Evolutionary conservation across 2,329 filamentous ascomycete genomes (phyloP).

Genomic region (Fusarium sp.): DNA sequence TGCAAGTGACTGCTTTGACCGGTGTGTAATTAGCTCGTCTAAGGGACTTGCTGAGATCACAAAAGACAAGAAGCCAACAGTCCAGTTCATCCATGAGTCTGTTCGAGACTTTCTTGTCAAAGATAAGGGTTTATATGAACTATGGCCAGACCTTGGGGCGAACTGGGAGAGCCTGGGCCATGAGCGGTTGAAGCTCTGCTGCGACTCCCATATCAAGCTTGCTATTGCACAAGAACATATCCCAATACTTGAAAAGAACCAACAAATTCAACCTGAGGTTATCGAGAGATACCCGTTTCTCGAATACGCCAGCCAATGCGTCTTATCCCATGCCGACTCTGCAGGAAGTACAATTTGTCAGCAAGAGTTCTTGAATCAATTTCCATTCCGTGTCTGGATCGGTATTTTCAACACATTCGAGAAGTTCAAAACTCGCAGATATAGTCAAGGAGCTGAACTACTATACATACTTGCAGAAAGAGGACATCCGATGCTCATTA

Average conservation of each 20-base stretch:
- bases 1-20: slow-evolving; percentile 5
- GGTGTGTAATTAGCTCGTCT: slow-evolving; percentile 55
- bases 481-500: not conserved
- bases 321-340: slow-evolving; percentile 20
- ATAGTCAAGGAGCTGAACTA: not conserved
- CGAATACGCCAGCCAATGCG: slow-evolving; percentile 11
- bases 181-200: slow-evolving; percentile 19
- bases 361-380: fast-evolving
- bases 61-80: slow-evolving; percentile 43
- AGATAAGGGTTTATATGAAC: slow-evolving; percentile 44
- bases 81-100: slow-evolving; percentile 67
- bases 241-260: not conserved
- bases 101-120: slow-evolving; percentile 59
- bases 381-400: not conserved
- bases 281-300: slow-evolving; percentile 13
- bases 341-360: not conserved
- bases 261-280: not conserved
- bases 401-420: not conserved
- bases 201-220: slow-evolving; percentile 6
- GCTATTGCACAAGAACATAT: fast-evolving
- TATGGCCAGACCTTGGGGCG: slow-evolving; percentile 23
- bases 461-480: slow-evolving; percentile 30
- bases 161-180: slow-evolving; percentile 15
- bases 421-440: not conserved
- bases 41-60: slow-evolving; percentile 63